These are phyloP conservation scores for Pseudogymnoascus sp. DNA, from an alignment of 2,329 filamentous ascomycete species.

Conservation along the genomic window DNA sequence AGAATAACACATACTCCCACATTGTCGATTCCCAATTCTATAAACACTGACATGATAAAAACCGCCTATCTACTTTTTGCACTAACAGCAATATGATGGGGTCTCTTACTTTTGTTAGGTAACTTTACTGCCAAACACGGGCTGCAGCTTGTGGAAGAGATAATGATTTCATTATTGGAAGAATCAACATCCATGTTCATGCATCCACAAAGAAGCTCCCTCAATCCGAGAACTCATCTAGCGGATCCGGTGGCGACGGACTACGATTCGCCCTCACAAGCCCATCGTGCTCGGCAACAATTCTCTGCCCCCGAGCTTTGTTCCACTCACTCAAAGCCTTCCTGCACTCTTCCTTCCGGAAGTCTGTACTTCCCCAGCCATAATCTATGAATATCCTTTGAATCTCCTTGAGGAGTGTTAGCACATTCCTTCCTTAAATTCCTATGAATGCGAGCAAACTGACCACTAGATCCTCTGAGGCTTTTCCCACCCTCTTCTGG, in stretches of 20 bases:
- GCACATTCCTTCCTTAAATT: background rate
- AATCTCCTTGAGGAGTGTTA: background rate
- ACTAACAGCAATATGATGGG: background rate
- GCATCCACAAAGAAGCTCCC: background rate
- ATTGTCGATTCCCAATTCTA: background rate
- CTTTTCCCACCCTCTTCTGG: background rate
- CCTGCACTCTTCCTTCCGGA: constrained; percentile 5
- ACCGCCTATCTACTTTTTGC: background rate
- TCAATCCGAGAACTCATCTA: constrained; percentile 1
- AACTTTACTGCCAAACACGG: background rate
- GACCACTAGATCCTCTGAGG: background rate
- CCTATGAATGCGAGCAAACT: background rate
- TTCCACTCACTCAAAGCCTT: background rate
- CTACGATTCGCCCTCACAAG: constrained; percentile 5
- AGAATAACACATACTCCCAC: background rate
- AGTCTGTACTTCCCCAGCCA: constrained; percentile 7
- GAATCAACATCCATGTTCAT: background rate
- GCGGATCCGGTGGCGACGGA: background rate
- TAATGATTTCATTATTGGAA: background rate
- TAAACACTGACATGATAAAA: background rate
- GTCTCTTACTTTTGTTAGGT: background rate
- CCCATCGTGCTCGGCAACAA: background rate
- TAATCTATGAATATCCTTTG: background rate
- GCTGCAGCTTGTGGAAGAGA: background rate
- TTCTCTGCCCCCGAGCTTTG: background rate